phyloP scores from a whole-genome alignment of 2,329 filamentous ascomycete species.

The Myrmaecium sp. region DNA sequence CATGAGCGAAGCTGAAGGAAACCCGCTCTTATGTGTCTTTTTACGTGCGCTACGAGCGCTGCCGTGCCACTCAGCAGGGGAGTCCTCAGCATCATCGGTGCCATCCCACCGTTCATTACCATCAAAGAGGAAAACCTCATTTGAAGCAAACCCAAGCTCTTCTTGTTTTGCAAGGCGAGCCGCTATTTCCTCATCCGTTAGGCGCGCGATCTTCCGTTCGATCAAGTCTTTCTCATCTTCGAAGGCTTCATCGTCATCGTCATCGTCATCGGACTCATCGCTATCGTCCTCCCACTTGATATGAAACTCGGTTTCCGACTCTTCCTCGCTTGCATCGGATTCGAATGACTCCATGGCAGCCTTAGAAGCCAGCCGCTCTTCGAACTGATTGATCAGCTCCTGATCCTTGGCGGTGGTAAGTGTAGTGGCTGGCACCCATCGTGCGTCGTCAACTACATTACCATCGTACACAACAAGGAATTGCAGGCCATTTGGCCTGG shows the following conservation, averaged over 20 bases:
- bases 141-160: slow-evolving; percentile 43
- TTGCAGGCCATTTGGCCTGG: slow-evolving; percentile 27
- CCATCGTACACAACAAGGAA: slow-evolving; percentile 35
- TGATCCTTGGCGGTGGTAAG: slow-evolving; percentile 11
- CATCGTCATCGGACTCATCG: slow-evolving; percentile 22
- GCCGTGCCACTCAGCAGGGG: background rate
- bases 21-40: slow-evolving; percentile 1
- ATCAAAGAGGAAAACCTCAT: slow-evolving; percentile 42
- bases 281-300: slow-evolving; percentile 19
- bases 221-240: slow-evolving; percentile 26
- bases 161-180: slow-evolving; percentile 43
- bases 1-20: slow-evolving; percentile 35
- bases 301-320: slow-evolving; percentile 8
- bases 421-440: slow-evolving; percentile 26
- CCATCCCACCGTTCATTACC: slow-evolving; percentile 26
- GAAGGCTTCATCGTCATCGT: slow-evolving; percentile 20
- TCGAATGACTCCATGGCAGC: no score
- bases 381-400: slow-evolving; percentile 13
- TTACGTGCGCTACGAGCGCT: background rate
- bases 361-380: slow-evolving; percentile 4
- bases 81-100: slow-evolving; percentile 9
- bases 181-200: slow-evolving; percentile 46
- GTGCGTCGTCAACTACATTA: slow-evolving; percentile 28
- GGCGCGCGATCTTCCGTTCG: slow-evolving; percentile 19
- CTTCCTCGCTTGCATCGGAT: slow-evolving; percentile 9